Percentiles rank a stretch among this genome's conserved stretches.
Conservation (phyloP, 345 rosid genomes). For the Linum trigynum region DNA sequence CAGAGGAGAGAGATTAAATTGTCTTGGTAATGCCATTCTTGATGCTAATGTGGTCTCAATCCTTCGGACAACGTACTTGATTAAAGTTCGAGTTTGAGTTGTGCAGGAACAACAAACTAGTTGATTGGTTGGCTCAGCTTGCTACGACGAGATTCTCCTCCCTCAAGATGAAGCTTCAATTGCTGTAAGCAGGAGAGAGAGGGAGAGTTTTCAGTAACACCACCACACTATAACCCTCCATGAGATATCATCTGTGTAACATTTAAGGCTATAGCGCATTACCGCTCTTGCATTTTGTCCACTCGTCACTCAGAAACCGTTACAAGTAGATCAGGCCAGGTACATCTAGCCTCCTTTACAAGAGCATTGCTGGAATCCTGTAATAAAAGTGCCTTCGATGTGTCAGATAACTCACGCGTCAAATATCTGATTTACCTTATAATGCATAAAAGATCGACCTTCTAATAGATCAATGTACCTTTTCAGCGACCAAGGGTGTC, state of each 20-base stretch:
- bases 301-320: slow-evolving; percentile 63
- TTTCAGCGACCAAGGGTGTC: background rate
- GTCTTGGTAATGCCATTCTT: too few species aligned
- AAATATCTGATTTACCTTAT: too few species aligned
- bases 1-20: too few species aligned
- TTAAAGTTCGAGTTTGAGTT: too few species aligned
- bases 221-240: slow-evolving; percentile 7
- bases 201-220: slow-evolving; percentile 3
- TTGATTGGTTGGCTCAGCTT: too few species aligned
- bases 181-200: slow-evolving; percentile 32
- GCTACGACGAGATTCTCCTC: slow-evolving; percentile 24
- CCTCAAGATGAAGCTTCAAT: slow-evolving; percentile 80
- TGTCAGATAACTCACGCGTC: too few species aligned
- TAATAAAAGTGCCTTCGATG: slow-evolving; percentile 8
- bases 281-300: slow-evolving; percentile 97
- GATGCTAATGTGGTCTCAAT: too few species aligned
- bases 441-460: too few species aligned
- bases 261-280: background rate
- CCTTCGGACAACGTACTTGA: too few species aligned
- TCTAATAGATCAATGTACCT: too few species aligned
- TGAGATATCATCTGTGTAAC: too few species aligned
- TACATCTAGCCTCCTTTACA: slow-evolving; percentile 55
- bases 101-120: too few species aligned
- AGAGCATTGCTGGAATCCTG: slow-evolving; percentile 44
- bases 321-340: slow-evolving; percentile 73